phyloP scores from a whole-genome alignment of 495 filamentous ascomycete genomes.

The Margaritispora aquatica region DNA sequence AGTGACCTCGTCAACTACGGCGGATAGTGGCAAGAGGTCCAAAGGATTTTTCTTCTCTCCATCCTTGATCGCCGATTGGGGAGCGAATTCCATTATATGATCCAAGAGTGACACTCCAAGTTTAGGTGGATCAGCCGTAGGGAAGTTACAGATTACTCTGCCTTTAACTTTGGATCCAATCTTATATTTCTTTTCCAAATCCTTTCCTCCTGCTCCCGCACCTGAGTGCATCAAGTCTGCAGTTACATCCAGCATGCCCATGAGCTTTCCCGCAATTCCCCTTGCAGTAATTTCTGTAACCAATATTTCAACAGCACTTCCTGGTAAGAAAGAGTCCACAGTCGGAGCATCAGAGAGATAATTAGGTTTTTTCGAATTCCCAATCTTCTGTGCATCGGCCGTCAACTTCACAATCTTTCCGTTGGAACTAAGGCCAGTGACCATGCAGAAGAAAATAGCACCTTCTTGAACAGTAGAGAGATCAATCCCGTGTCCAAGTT shows the following conservation, averaged over 20 bases:
- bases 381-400: slow-evolving; percentile 59
- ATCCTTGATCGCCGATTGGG: slow-evolving; percentile 22
- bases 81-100: slow-evolving; percentile 63
- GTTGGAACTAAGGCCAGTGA: slow-evolving; percentile 67
- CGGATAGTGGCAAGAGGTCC: slow-evolving; percentile 61
- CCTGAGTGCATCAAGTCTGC: slow-evolving; percentile 87
- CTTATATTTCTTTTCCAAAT: slow-evolving; percentile 68
- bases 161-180: slow-evolving; percentile 78
- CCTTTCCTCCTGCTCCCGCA: slow-evolving; percentile 52
- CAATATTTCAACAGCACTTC: slow-evolving; percentile 80
- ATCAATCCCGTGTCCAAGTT: slow-evolving; percentile 56
- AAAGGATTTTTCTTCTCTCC: slow-evolving; percentile 40
- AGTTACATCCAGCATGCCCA: slow-evolving; percentile 85
- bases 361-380: slow-evolving; percentile 54
- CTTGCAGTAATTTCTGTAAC: slow-evolving; percentile 62
- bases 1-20: slow-evolving; percentile 67
- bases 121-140: slow-evolving; percentile 69
- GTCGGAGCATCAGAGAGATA: slow-evolving; percentile 72
- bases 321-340: slow-evolving; percentile 83
- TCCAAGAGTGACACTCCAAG: slow-evolving; percentile 80
- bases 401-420: slow-evolving; percentile 85
- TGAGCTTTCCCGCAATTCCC: slow-evolving; percentile 69
- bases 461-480: slow-evolving; percentile 66
- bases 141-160: slow-evolving; percentile 80
- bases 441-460: slow-evolving; percentile 74